Conservation (phyloP, 768 basidiomycete genomes). For the Tephrocybe sp. region DNA sequence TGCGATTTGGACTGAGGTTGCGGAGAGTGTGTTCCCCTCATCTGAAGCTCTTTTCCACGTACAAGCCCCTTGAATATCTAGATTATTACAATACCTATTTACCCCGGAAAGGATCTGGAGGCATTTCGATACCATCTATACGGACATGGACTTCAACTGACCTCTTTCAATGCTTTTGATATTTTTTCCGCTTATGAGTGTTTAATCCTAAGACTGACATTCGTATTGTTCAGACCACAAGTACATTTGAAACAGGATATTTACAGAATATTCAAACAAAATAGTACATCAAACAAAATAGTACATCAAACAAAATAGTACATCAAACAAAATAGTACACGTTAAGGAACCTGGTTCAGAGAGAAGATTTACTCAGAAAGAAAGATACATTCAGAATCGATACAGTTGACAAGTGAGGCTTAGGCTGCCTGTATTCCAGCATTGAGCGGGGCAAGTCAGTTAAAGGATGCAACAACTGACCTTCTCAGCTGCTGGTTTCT, state of each 20-base stretch:
- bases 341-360: not conserved
- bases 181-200: too few relatives aligned
- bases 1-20: conserved; percentile 40
- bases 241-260: not conserved
- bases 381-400: not conserved
- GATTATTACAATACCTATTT: not conserved
- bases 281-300: too few relatives aligned
- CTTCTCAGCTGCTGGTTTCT: conserved; percentile 21
- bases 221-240: not conserved
- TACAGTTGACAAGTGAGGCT: too few relatives aligned
- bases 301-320: too few relatives aligned
- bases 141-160: too few relatives aligned
- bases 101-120: too few relatives aligned
- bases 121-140: too few relatives aligned
- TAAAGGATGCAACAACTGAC: conserved; percentile 4
- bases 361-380: not conserved
- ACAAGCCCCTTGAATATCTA: conserved; percentile 4
- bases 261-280: not conserved
- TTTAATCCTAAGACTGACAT: not conserved
- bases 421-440: not conserved
- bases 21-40: conserved; percentile 5
- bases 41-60: conserved; percentile 5
- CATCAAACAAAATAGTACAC: not conserved
- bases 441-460: not conserved
- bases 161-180: too few relatives aligned